Evolutionary conservation across 2,329 filamentous ascomycete genomes (phyloP).

Genomic region (Neodidymelliopsis sp.): DNA sequence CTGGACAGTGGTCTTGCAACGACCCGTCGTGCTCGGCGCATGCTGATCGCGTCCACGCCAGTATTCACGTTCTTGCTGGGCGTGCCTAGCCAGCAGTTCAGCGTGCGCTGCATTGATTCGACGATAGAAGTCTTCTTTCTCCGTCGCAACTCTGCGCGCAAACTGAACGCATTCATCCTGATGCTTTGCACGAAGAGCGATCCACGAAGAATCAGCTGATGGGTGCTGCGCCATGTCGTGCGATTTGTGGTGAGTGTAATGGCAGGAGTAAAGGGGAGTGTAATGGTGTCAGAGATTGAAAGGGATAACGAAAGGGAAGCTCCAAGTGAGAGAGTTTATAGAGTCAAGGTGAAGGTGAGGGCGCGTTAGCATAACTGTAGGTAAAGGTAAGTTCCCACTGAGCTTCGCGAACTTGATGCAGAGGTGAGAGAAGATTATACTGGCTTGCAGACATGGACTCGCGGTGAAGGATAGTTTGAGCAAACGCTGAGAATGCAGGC

Average conservation of each 20-base stretch:
- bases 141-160: background rate
- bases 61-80: slow-evolving; percentile 1
- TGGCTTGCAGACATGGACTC: background rate
- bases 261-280: background rate
- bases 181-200: slow-evolving; percentile 1
- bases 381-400: background rate
- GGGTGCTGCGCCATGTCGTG: background rate
- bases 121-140: background rate
- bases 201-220: slow-evolving; percentile 1
- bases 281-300: background rate
- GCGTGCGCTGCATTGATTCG: background rate
- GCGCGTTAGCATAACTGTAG: background rate
- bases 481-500: background rate
- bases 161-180: background rate
- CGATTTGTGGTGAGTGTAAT: background rate
- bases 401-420: background rate
- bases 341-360: slow-evolving; percentile 14
- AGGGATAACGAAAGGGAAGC: background rate
- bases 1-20: background rate
- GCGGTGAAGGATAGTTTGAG: background rate
- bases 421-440: background rate
- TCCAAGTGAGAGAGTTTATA: background rate
- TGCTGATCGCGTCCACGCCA: background rate
- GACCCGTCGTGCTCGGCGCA: background rate
- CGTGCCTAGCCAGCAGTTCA: slow-evolving; percentile 1